A percentile compares a stretch with the other conserved stretches of the same genome.
Evolutionary conservation across 2,329 filamentous ascomycete genomes (phyloP).

Genomic region (Thermomyces lanuginosus): DNA sequence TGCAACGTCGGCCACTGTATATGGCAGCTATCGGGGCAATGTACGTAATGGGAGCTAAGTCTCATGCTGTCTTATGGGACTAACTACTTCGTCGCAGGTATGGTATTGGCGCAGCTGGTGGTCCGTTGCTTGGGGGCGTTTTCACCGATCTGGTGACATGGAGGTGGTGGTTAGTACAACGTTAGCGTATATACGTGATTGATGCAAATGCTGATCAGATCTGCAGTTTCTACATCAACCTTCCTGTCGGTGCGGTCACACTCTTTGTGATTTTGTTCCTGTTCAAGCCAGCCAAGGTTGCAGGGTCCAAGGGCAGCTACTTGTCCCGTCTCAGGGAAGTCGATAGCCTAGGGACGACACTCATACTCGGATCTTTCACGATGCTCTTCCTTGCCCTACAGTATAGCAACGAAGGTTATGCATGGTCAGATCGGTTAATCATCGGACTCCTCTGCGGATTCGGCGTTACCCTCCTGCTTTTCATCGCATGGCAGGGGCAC

Average conservation of each 20-base stretch:
- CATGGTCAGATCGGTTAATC: conserved; percentile 11
- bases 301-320: conserved; percentile 3
- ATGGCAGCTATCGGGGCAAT: conserved; percentile 15
- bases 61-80: conserved; percentile 1
- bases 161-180: conserved; percentile 10
- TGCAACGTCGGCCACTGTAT: conserved; percentile 17
- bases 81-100: conserved; percentile 8
- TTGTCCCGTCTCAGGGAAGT: conserved; percentile 11
- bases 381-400: conserved; percentile 14
- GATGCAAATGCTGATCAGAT: neutral
- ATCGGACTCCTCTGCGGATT: conserved; percentile 13
- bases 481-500: conserved; percentile 11
- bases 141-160: conserved; percentile 15
- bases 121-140: conserved; percentile 21
- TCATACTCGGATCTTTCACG: conserved; percentile 12
- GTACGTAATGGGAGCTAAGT: conserved; percentile 1
- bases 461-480: conserved; percentile 9
- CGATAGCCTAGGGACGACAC: conserved; percentile 11
- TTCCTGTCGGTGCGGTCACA: conserved; percentile 8
- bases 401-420: conserved; percentile 13
- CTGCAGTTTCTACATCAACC: conserved; percentile 9
- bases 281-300: conserved; percentile 4
- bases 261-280: conserved; percentile 7
- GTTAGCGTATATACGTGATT: conserved; percentile 4
- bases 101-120: conserved; percentile 14